A percentile compares a stretch with the other conserved stretches of the same genome.
Evolutionary conservation across 768 basidiomycete species (phyloP).

Genomic region (Amanita subjunquillea): DNA sequence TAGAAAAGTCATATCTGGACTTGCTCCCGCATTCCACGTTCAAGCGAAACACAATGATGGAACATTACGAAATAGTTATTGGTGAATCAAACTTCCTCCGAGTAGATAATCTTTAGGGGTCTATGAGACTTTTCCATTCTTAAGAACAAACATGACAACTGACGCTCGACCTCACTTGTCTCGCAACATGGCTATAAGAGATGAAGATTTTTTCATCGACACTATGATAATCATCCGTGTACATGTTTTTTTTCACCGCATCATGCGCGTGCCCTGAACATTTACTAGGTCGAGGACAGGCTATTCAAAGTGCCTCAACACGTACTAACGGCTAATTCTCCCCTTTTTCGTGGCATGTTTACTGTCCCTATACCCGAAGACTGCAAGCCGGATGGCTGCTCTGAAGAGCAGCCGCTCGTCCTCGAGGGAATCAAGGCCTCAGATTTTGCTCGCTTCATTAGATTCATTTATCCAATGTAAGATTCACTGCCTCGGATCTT

Average conservation of each 20-base stretch:
- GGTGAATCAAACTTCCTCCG: no score
- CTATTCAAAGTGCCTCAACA: slow-evolving; percentile 4
- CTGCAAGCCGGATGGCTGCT: background rate
- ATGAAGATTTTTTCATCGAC: no score
- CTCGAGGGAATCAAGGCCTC: background rate
- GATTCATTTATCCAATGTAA: slow-evolving; percentile 11
- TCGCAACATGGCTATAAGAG: no score
- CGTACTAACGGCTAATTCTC: background rate
- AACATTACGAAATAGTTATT: no score
- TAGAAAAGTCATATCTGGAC: background rate
- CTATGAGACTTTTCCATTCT: no score
- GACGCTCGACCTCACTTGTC: no score
- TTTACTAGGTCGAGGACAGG: slow-evolving; percentile 1
- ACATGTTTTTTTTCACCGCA: no score
- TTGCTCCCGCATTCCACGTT: background rate
- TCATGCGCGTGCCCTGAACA: no score
- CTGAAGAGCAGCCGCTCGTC: slow-evolving; percentile 1
- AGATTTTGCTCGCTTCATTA: slow-evolving; percentile 8
- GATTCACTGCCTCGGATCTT: background rate
- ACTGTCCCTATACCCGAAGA: background rate
- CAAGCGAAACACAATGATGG: background rate
- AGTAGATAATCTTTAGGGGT: no score
- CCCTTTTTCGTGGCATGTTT: slow-evolving; percentile 1
- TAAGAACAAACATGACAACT: no score
- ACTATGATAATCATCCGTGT: no score